Evolutionary conservation across 805 yeast genomes (phyloP).

Genomic region (Pichia nanzhaoensis): DNA sequence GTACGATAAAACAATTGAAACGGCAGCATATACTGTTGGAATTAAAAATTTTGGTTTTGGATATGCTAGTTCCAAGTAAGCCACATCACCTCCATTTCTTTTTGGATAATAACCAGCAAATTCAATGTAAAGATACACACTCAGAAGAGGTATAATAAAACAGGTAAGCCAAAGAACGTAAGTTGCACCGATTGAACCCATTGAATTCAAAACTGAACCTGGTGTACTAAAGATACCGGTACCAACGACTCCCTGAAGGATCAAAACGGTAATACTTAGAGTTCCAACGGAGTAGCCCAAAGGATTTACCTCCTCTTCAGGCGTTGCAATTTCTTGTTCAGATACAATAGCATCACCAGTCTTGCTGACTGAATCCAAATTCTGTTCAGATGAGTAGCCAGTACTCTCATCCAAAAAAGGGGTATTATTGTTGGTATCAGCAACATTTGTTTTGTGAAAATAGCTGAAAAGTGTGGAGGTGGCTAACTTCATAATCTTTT

Average conservation of each 20-base stretch:
- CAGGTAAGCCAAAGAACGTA: slow-evolving; percentile 40
- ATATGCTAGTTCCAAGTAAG: slow-evolving; percentile 67
- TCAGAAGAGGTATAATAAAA: slow-evolving; percentile 33
- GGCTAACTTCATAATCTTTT: too few relatives aligned
- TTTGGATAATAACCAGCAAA: slow-evolving; percentile 37
- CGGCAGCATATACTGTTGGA: slow-evolving; percentile 60
- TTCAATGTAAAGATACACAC: slow-evolving; percentile 35
- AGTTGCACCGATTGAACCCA: slow-evolving; percentile 39
- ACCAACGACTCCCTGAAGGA: slow-evolving; percentile 65
- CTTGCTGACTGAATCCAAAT: too few relatives aligned
- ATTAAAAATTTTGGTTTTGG: slow-evolving; percentile 62
- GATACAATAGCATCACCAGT: too few relatives aligned
- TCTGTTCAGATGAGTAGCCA: too few relatives aligned
- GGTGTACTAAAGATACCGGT: slow-evolving; percentile 75
- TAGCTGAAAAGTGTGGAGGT: too few relatives aligned
- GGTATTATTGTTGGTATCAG: too few relatives aligned
- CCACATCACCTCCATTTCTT: slow-evolving; percentile 82
- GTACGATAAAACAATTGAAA: slow-evolving; percentile 74
- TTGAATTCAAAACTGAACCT: slow-evolving; percentile 44
- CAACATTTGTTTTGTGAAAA: too few relatives aligned
- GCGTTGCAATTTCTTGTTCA: slow-evolving; percentile 13
- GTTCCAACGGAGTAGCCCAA: slow-evolving; percentile 32
- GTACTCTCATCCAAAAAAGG: too few relatives aligned
- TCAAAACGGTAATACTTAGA: slow-evolving; percentile 48
- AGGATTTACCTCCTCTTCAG: slow-evolving; percentile 33